Evolutionary conservation across 768 basidiomycete species (phyloP).

Genomic region (Tubosaeta sp.): DNA sequence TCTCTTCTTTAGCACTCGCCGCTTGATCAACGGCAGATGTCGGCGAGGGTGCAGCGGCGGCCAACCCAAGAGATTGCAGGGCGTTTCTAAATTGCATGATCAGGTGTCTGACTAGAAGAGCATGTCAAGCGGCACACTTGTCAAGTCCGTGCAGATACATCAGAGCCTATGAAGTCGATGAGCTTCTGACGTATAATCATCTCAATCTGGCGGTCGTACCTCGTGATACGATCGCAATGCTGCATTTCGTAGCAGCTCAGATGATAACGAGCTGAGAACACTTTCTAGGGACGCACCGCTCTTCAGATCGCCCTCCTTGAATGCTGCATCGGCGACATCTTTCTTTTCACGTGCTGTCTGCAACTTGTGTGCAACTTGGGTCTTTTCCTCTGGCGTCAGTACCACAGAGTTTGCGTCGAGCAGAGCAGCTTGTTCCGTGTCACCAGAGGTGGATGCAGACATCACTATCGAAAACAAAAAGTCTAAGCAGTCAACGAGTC

Average conservation of each 20-base stretch:
- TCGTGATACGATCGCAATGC: constrained; percentile 71
- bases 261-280: not conserved
- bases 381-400: constrained; percentile 16
- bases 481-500: not conserved
- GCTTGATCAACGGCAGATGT: constrained; percentile 26
- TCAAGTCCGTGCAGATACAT: constrained; percentile 73
- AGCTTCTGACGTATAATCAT: constrained; percentile 1
- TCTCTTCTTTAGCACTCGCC: constrained; percentile 43
- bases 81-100: constrained; percentile 42
- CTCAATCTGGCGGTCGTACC: constrained; percentile 35
- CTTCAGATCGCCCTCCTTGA: constrained; percentile 59
- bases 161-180: constrained; percentile 44
- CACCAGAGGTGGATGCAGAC: constrained; percentile 11
- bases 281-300: constrained; percentile 41
- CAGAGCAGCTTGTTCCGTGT: not conserved
- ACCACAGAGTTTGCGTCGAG: constrained; percentile 20
- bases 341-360: constrained; percentile 63
- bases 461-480: constrained; percentile 2
- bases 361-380: constrained; percentile 46
- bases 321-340: constrained; percentile 60
- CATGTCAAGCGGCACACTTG: constrained; percentile 47
- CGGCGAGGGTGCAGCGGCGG: not conserved
- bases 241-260: constrained; percentile 25
- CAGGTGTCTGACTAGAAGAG: not conserved
- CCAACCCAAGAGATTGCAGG: constrained; percentile 48